phyloP scores from a whole-genome alignment of 2,329 filamentous ascomycete genomes.

The Conoideocrella luteorostrata region DNA sequence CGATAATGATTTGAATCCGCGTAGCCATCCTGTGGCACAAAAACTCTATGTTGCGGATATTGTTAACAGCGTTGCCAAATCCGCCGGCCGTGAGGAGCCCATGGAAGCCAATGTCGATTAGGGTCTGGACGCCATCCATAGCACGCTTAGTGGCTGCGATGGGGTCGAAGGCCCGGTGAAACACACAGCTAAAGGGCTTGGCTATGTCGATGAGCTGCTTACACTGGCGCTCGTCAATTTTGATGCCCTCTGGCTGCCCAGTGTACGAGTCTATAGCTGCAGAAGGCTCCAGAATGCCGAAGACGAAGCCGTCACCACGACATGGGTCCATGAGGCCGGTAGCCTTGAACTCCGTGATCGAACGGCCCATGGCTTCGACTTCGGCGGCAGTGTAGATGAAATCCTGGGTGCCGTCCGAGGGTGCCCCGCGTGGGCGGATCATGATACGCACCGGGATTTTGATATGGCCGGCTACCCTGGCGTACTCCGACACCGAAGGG shows the following conservation, averaged over 20 bases:
- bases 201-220: constrained; percentile 34
- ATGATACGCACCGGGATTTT: constrained; percentile 44
- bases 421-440: constrained; percentile 41
- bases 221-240: constrained; percentile 36
- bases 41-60: constrained; percentile 28
- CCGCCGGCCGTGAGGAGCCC: constrained; percentile 50
- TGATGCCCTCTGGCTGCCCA: constrained; percentile 9
- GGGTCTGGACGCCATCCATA: constrained; percentile 21
- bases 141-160: constrained; percentile 25
- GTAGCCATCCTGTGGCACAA: constrained; percentile 25
- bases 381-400: constrained; percentile 44
- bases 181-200: constrained; percentile 38
- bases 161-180: constrained; percentile 51
- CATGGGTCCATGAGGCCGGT: constrained; percentile 29
- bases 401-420: constrained; percentile 23
- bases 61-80: constrained; percentile 30
- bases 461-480: constrained; percentile 18
- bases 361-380: constrained; percentile 34
- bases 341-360: constrained; percentile 31
- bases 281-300: constrained; percentile 36
- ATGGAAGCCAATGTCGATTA: constrained; percentile 39
- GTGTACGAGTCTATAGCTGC: constrained; percentile 3
- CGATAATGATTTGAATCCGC: constrained; percentile 42
- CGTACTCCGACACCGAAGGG: constrained; percentile 35
- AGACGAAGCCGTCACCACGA: constrained; percentile 51